Base-by-base conservation (phyloP, 495 filamentous ascomycete genomes). In the Aspergillus nidulans region DNA sequence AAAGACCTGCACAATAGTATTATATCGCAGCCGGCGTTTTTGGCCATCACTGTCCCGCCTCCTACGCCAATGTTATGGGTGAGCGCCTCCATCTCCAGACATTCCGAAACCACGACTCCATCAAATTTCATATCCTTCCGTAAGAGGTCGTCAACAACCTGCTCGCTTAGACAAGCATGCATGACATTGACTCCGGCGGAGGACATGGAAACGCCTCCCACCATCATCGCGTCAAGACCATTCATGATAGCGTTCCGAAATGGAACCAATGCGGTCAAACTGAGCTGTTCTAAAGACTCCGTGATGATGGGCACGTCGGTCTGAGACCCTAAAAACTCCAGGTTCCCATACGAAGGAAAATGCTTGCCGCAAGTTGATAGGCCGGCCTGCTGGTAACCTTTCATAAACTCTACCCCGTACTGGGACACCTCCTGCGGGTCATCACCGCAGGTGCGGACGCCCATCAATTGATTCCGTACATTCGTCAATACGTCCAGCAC, bases 61-160 rank as follows among this genome's bases (percentile, higher is more conserved):
- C 89, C 87, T n/a, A 96, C 88, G 12, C 91, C 91, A 57, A 95
- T 94, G 58, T 95, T 92, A 58, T 91, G 88, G 48, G 87, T 87
- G 13, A 96, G 77, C 1, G 90, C 89, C 60, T 96, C 91, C 91
- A 95, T 96, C 67, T 95, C 91, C n/a, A 95, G 75, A 53, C 91
- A 96, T 62, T 96, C 91, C 0, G 90, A 95, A 40, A 96, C 88
- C n/a, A 90, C 90, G 6, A 96, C 91, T 3, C 91, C 91, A 53
- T 89, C 79, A 62, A 96, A 96, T 7, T 88, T 85, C 41, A 96
- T 78, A 56, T 95, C 89, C 45, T 86, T 85, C 16, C 91, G 79
- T 15, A 96, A 71, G 15, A 95, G 73, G 34, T 90, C 89, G 56
- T 95, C 88, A 19, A 96, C 88, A 6, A 96, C 89, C 62, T 95